phyloP scores from a whole-genome alignment of 2,329 filamentous ascomycete genomes.

The Xylaria sp. region DNA sequence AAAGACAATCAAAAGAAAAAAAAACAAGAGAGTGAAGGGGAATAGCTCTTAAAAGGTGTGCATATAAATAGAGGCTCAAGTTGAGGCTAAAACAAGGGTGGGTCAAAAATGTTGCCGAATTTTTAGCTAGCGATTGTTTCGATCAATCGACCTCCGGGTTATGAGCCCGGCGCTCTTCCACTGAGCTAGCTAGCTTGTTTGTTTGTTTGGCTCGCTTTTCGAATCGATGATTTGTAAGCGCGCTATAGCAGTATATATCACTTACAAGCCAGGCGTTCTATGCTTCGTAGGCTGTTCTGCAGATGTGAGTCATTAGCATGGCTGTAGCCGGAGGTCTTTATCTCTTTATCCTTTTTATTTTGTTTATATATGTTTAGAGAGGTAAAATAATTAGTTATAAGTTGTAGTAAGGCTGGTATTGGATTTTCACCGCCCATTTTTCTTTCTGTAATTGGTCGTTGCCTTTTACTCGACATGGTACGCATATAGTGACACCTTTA shows the following conservation, averaged over 20 bases:
- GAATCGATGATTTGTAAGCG: not conserved
- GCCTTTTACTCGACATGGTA: no score
- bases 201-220: not conserved
- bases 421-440: no score
- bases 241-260: not conserved
- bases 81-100: not conserved
- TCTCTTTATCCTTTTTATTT: no score
- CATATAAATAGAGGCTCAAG: not conserved
- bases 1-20: no score
- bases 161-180: conserved; percentile 50
- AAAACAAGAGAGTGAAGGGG: not conserved
- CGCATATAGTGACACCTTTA: no score
- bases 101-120: not conserved
- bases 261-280: not conserved
- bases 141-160: conserved; percentile 50
- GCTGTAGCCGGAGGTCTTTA: not conserved
- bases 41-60: not conserved
- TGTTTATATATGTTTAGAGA: no score
- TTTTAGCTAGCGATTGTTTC: conserved; percentile 48
- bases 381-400: no score
- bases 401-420: no score
- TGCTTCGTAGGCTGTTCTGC: not conserved
- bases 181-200: conserved; percentile 44
- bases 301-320: not conserved
- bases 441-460: no score